Evolutionary conservation across 768 basidiomycete species (phyloP), one percentile per base, ranked within the genome.

Genomic region (Omphalotus guepiniiformis): DNA sequence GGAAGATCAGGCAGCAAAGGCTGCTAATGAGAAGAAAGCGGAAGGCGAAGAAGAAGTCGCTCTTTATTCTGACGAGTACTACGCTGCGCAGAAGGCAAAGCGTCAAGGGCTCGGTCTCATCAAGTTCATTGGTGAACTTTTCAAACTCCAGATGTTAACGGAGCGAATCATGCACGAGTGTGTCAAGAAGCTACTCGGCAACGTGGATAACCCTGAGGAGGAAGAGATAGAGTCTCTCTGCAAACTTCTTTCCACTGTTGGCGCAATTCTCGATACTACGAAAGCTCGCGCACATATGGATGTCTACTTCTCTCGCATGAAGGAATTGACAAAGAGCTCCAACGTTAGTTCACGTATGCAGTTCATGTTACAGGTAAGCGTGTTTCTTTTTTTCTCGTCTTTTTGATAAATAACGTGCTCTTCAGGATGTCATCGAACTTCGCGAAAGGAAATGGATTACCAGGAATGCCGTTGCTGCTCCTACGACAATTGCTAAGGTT

Each of bases 81-180:
- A 95, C 58, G 85, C 86, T 30, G 92, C 92, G 13, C 88, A 94
- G 67, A 96, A 95, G 74, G 95, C 93, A 34, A 98, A 97, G 73
- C 89, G 94, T 51, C 89, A 91, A 53, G 94, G 95, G 65, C 84
- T 97, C 11, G 93, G 95, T 73, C 79, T 99, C 56, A 93, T 97
- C 72, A 91, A 89, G 67, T 94, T 99, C 71, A 97, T 98, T 53
- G 94, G 95, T 53, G 95, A 99, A 70, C 74, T 98, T 46, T 99
- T 93, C 85, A 97, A 97, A 72, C 74, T 99, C n/a, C 88, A 91
- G 69, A 96, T 97, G 93, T 74, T 98, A 46, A 93, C 93, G 39
- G 92, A 93, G 71, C 85, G 92, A 56, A 95, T 98, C 71, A 99
- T 98, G 90, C 89, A 93, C 73, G 89, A 93, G 67, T 99, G 95